Conservation (phyloP, 495 filamentous ascomycete species). For the Neurospora africana region DNA sequence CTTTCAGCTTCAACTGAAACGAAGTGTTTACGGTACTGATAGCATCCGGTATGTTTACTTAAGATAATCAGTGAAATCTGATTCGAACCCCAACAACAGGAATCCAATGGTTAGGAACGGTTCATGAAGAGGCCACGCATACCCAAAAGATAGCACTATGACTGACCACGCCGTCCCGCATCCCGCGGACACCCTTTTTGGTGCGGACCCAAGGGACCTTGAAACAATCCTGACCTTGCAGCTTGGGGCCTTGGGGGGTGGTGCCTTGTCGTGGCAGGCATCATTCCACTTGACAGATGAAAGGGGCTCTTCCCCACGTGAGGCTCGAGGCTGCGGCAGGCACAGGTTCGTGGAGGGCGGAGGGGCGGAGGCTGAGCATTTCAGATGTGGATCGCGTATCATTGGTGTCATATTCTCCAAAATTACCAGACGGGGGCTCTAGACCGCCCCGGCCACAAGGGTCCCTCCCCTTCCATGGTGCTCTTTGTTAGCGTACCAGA, state of each 20-base stretch:
- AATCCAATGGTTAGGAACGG: too few relatives aligned
- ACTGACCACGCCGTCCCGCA: neutral
- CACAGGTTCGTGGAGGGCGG: neutral
- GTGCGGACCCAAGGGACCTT: neutral
- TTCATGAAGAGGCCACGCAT: too few relatives aligned
- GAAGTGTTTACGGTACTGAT: neutral
- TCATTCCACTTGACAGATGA: neutral
- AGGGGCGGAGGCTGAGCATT: neutral
- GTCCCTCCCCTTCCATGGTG: neutral
- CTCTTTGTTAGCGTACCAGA: neutral
- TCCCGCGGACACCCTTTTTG: neutral
- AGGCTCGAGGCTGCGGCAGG: neutral
- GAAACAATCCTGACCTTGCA: neutral
- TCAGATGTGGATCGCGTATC: neutral
- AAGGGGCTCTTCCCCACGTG: neutral
- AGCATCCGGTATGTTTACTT: neutral
- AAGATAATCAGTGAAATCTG: neutral
- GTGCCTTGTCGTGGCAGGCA: neutral
- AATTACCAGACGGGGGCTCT: neutral
- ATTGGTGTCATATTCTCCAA: neutral
- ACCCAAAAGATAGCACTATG: too few relatives aligned
- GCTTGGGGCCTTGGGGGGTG: neutral
- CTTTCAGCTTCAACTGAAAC: neutral
- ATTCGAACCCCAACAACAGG: neutral
- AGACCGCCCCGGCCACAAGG: neutral